Conservation (phyloP, 2,329 filamentous ascomycete species). For the Botryotinia calthae region DNA sequence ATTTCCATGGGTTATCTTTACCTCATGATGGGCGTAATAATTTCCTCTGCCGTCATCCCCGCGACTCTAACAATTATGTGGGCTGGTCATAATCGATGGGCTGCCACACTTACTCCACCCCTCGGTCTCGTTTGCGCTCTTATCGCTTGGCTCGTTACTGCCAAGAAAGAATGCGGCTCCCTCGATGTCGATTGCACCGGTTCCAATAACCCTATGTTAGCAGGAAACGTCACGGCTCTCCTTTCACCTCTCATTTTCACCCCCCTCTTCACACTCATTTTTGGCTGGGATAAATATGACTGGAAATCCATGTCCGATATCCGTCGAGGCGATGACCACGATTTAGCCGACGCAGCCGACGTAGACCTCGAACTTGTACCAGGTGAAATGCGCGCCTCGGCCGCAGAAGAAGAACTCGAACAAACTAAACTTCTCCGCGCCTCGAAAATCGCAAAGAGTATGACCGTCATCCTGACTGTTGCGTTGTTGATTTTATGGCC, state of each 20-base stretch:
- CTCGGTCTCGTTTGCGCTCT: constrained; percentile 67
- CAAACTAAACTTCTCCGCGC: constrained; percentile 52
- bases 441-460: constrained; percentile 48
- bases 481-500: constrained; percentile 81
- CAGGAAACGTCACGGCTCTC: constrained; percentile 79
- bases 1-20: constrained; percentile 89
- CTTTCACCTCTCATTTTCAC: constrained; percentile 74
- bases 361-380: constrained; percentile 64
- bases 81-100: constrained; percentile 74
- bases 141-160: constrained; percentile 75
- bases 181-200: constrained; percentile 75
- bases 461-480: constrained; percentile 63
- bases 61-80: constrained; percentile 78
- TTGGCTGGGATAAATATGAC: constrained; percentile 71
- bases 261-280: constrained; percentile 68
- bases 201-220: constrained; percentile 83
- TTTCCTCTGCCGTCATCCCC: constrained; percentile 80
- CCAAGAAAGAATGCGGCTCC: constrained; percentile 64
- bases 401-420: constrained; percentile 42
- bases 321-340: constrained; percentile 73
- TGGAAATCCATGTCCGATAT: constrained; percentile 82
- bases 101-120: constrained; percentile 66
- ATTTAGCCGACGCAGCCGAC: constrained; percentile 61
- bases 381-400: constrained; percentile 44
- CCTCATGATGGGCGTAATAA: constrained; percentile 87